Conservation (phyloP, 306 rosid species). For the Hippophae gyantsensis region DNA sequence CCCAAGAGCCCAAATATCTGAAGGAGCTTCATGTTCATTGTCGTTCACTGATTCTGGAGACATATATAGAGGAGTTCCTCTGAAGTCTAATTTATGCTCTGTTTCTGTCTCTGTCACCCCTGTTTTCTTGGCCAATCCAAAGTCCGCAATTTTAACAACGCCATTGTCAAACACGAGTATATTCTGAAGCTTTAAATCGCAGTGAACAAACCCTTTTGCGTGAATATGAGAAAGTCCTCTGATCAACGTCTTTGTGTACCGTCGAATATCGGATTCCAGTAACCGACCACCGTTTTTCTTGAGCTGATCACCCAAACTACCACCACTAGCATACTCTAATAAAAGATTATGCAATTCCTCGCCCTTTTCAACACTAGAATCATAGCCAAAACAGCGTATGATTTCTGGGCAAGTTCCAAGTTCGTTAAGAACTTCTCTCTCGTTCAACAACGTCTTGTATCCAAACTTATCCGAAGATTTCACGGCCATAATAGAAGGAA, state of each 20-base stretch:
- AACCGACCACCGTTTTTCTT: not conserved
- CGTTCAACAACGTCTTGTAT: not conserved
- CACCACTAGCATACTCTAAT: not conserved
- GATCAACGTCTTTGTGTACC: not conserved
- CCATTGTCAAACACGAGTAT: not conserved
- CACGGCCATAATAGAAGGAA: not conserved
- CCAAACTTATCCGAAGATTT: not conserved
- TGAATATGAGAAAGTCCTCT: not conserved
- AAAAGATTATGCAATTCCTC: too few relatives aligned
- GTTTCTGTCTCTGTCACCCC: not conserved
- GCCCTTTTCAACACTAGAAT: not conserved
- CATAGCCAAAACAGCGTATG: not conserved
- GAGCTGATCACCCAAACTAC: not conserved
- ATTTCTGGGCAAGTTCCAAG: not conserved
- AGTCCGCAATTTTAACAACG: not conserved
- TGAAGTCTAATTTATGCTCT: conserved; percentile 12
- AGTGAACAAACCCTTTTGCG: not conserved
- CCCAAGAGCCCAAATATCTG: not conserved
- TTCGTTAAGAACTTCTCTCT: too few relatives aligned
- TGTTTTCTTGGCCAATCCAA: conserved; percentile 5
- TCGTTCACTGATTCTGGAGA: conserved; percentile 71
- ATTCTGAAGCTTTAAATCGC: not conserved
- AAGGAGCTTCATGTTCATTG: conserved; percentile 19
- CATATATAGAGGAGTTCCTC: conserved; percentile 77
- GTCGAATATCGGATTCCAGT: not conserved